Evolutionary conservation across 768 basidiomycete genomes (phyloP), one percentile per base, ranked within the genome.

Genomic region (Xerocomus brunneocitrinus): DNA sequence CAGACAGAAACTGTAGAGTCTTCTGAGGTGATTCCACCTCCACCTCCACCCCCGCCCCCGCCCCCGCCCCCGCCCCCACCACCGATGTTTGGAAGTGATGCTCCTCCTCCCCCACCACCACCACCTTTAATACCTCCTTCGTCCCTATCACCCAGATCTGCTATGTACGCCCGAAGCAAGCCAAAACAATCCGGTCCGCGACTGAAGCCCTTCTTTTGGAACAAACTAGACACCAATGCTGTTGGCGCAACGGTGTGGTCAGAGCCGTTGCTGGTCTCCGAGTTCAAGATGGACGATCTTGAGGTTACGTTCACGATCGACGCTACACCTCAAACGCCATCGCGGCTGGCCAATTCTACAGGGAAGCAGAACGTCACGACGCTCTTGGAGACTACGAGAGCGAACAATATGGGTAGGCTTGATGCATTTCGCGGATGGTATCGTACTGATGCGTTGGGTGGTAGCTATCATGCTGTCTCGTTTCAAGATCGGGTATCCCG

Each of bases 191-290:
- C 63, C 25, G 75, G 74, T 12, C 82, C 84, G n/a, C 78, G 79
- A 44, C 66, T 91, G 48, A 87, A 88, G 67, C 89, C 94, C 2
- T 93, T 97, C 74, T 92, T 92, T 67, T 95, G 94, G 93, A 87
- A 83, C 58, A 95, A 95, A 60, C 56, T 94, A 5, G 71, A 76
- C n/a, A 66, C 64, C 12, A 59, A 74, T 7, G 63, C 71, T 5
- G 59, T 78, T 4, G 56, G 59, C 3, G 61, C 77, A 7, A 88
- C 88, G 1, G 76, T 98, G 9, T 98, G 91, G 91, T 76, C 74
- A 47, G 85, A 89, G 28, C 55, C 81, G 9, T 61, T 70, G 4
- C n/a, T 65, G 0, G 62, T 69, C 12, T 57, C 78, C 1, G 55
- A 73, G 4, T 74, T 92, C 42, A 77, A 84, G 50, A 65, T 93